Evolutionary conservation across 345 rosid genomes (phyloP), one percentile per base, ranked within the genome.

Genomic region (Dimocarpus longan): DNA sequence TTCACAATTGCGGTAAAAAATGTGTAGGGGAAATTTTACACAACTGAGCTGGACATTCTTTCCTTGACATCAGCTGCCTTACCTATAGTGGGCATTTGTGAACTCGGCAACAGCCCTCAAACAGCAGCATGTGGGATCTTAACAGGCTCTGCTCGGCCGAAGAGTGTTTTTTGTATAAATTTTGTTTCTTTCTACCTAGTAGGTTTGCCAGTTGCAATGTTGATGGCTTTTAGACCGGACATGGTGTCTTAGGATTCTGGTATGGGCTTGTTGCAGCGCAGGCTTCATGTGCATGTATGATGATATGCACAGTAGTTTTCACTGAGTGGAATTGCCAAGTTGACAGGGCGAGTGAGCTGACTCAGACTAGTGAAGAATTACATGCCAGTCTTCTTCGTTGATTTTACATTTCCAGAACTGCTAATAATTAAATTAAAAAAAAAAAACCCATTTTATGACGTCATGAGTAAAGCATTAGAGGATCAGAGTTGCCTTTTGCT

Each of bases 21-120:
- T 6, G 71, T 62, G 50, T 82, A 82, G 80, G 84, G 89, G 10
- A 78, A 78, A 67, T 13, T 86, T 4, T 84, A 71, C n/a, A 84
- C 87, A 54, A 4, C 3, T 6, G 85, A 80, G 63, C 70, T 80
- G 32, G 68, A 80, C 59, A 80, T 84, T 66, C 74, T 84, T 48
- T 70, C 77, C 42, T 71, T 86, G 71, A 79, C 75, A 74, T 78
- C 77, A 10, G 66, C 42, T 44, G 82, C 81, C 10, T 70, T 86
- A n/a, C 89, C 89, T 5, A 59, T 78, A 74, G 8, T 86, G 60
- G 89, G 85, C 32, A 18, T 84, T 68, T 82, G 87, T 39, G 87
- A 84, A 74, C 82, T 84, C 8, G 89, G 84, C 5, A 77, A 82
- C 66, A 75, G 81, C 66, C 82, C 84, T 5, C 87, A 86, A 39